These are phyloP conservation scores for Metschnikowia cubensis DNA, from an alignment of 805 yeast genomes.

Conservation along the genomic window DNA sequence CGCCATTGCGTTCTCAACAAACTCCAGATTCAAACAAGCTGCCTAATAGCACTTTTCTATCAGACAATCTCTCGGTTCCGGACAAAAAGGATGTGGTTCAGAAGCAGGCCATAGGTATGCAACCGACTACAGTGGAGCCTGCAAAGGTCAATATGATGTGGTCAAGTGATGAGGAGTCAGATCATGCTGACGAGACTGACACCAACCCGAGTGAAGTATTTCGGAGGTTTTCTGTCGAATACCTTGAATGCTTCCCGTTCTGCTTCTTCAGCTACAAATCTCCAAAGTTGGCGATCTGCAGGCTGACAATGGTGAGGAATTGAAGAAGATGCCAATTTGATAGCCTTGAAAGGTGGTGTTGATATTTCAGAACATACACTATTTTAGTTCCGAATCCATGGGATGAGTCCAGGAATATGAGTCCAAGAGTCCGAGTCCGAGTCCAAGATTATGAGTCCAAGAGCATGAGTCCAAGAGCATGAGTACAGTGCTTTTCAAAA, in stretches of 20 bases:
- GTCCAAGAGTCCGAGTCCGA: too few species aligned
- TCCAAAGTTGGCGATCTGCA: neutral
- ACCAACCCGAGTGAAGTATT: neutral
- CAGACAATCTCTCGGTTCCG: constrained; percentile 15
- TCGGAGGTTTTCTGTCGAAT: constrained; percentile 10
- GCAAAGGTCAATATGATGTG: constrained; percentile 80
- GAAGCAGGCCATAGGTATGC: constrained; percentile 41
- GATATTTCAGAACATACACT: too few species aligned
- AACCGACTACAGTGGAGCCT: constrained; percentile 73
- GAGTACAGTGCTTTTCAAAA: too few species aligned
- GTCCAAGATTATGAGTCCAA: too few species aligned
- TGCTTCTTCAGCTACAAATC: neutral
- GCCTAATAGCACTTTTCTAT: constrained; percentile 6
- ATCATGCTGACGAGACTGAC: constrained; percentile 21
- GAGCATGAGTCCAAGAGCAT: too few species aligned
- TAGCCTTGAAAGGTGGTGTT: too few species aligned
- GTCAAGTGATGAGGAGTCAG: constrained; percentile 74
- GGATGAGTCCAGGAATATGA: too few species aligned
- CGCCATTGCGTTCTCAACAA: neutral
- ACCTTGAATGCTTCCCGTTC: neutral
- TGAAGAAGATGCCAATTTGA: neutral
- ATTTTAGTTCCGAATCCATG: too few species aligned
- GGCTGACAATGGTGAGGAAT: neutral
- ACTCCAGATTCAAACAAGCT: constrained; percentile 1
- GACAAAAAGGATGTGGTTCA: constrained; percentile 10